Percentiles rank a stretch among this genome's conserved stretches.
Conservation (phyloP, 2,329 filamentous ascomycete species). For the Parasarocladium wereldwijsianum region DNA sequence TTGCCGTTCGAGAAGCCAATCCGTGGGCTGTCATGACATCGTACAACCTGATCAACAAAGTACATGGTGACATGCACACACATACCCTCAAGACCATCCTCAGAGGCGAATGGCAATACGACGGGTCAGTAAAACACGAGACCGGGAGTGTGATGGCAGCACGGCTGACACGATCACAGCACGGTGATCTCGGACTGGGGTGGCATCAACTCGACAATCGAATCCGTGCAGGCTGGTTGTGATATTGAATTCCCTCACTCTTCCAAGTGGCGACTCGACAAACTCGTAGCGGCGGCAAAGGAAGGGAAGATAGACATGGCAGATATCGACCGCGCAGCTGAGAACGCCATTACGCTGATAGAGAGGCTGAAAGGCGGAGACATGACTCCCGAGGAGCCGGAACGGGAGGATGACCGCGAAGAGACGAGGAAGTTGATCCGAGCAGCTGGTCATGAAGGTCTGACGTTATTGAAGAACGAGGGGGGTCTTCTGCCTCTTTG, state of each 20-base stretch:
- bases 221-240: constrained; percentile 39
- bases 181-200: constrained; percentile 46
- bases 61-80: constrained; percentile 33
- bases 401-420: constrained; percentile 39
- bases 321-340: constrained; percentile 41
- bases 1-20: constrained; percentile 24
- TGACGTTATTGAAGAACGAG: constrained; percentile 52
- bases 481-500: constrained; percentile 42
- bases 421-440: constrained; percentile 47
- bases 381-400: constrained; percentile 38
- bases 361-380: constrained; percentile 47
- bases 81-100: constrained; percentile 41
- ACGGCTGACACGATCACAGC: constrained; percentile 14
- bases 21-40: constrained; percentile 31
- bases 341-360: constrained; percentile 44
- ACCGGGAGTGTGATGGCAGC: constrained; percentile 5
- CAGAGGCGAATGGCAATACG: constrained; percentile 46
- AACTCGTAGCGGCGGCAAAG: constrained; percentile 37
- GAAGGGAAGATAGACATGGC: constrained; percentile 29
- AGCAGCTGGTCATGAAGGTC: constrained; percentile 43
- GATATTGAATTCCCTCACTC: constrained; percentile 45
- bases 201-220: constrained; percentile 39
- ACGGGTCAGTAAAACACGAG: constrained; percentile 27
- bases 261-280: constrained; percentile 38
- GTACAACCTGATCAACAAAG: constrained; percentile 30